Evolutionary conservation across 169 alveolate species (phyloP).

Genomic region (Eimeria sp.): DNA sequence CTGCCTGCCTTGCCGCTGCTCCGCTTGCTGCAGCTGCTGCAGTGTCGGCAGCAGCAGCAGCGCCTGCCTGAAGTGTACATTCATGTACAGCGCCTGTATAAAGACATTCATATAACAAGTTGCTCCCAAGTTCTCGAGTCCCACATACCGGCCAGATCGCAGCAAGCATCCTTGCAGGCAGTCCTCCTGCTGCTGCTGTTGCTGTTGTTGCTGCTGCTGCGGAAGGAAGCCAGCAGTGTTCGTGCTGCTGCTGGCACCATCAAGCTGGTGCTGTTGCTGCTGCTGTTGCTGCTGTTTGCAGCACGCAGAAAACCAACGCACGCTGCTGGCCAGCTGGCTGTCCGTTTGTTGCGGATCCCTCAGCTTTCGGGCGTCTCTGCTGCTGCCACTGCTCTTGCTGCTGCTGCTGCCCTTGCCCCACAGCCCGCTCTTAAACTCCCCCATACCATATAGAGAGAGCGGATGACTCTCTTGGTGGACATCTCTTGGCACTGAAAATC

Average conservation of each 20-base stretch:
- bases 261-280: background rate
- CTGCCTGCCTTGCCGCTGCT: background rate
- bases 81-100: slow-evolving; percentile 94
- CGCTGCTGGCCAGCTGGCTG: slow-evolving; percentile 48
- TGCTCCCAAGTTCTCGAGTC: slow-evolving; percentile 95
- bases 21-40: slow-evolving; percentile 47
- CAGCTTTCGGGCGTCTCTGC: slow-evolving; percentile 34
- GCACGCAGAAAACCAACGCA: slow-evolving; percentile 62
- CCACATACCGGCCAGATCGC: slow-evolving; percentile 88
- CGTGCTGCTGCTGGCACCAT: slow-evolving; percentile 32
- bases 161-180: slow-evolving; percentile 23
- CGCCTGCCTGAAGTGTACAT: slow-evolving; percentile 81
- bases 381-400: slow-evolving; percentile 58
- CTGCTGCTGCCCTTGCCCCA: slow-evolving; percentile 79
- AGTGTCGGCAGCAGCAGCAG: slow-evolving; percentile 81
- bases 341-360: slow-evolving; percentile 23
- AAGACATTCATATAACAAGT: slow-evolving; percentile 97
- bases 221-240: background rate
- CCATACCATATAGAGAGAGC: slow-evolving; percentile 65
- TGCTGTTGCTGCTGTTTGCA: slow-evolving; percentile 29
- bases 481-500: slow-evolving; percentile 55
- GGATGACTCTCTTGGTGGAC: slow-evolving; percentile 69
- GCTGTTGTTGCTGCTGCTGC: slow-evolving; percentile 20
- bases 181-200: slow-evolving; percentile 45
- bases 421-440: slow-evolving; percentile 78